Evolutionary conservation across 2,329 filamentous ascomycete genomes (phyloP), one percentile per base, ranked within the genome.

Genomic region (Aspergillus quadricinctus): DNA sequence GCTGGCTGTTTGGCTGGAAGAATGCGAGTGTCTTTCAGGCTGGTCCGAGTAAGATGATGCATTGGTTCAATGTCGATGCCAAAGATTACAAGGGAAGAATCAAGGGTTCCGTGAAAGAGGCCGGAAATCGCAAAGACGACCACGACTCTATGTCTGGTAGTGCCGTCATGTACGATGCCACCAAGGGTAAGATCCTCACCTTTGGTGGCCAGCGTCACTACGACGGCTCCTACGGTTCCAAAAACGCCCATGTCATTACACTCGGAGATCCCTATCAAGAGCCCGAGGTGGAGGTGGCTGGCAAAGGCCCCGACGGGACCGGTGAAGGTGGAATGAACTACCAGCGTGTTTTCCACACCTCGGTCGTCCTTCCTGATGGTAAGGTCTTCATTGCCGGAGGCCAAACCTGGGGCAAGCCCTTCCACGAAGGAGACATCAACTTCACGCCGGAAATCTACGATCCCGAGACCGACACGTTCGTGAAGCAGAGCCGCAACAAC

Each of bases 21-120:
- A 35, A 57, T 8, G 52, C 14, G 7, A 58, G 49, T 37, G 51
- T 60, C 17, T 82, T 84, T 65, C 81, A 84, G 61, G 82, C 81
- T 2, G 82, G 82, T 0, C 82, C 82, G 1, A 79, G 77, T 54
- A 77, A 70, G 49, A 69, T 72, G 1, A 83, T 84, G 78, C 79
- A 86, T 63, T 86, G 83, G 83, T 85, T 80, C 61, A 70, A 72
- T 31, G 81, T 77, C 0, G 63, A 62, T 1, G 78, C 76, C 14
- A 43, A 43, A 43, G 40, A 43, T 17, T 17, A 43, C 40, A 43
- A 43, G 40, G 40, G 40, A 0, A n/a, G 40, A 11, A 9, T 43
- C n/a, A 49, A 40, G 8, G 54, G 58, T 23, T 21, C 41, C 6
- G 25, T 43, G 21, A 31, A 5, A 14, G 5, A 67, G 9, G 81